Base-by-base conservation (phyloP, 2,329 filamentous ascomycete genomes). In the Talaromyces sp. region DNA sequence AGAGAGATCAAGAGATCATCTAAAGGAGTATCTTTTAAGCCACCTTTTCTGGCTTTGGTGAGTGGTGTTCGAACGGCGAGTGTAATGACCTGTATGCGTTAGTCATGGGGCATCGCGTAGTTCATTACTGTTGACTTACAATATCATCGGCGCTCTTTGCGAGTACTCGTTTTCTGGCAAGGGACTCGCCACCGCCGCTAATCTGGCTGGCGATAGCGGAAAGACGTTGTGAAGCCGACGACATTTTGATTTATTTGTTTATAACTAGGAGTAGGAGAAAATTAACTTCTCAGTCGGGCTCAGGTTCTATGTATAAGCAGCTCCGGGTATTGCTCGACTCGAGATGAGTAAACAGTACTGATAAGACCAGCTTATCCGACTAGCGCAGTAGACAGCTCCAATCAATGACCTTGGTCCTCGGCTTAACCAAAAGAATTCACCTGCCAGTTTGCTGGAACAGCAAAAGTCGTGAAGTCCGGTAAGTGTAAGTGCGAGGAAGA, bases 151-250 rank as follows among this genome's bases (percentile, higher is more conserved):
- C 70, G 62, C 75, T 77, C 67, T 78, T 77, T 2, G 72, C 67
- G 14, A 78, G 66, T 27, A 79, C 60, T 33, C 72, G 72, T 37
- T 76, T 71, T 67, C 70, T 75, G 27, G 73, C 72, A 22, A 71
- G 66, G 1, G 72, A 69, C 22, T 73, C 67, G 37, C 74, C 73
- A 27, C 73, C 67, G 47, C 74, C 74, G 37, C 72, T 69, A n/a
- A 81, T 65, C 67, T 81, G 79, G 65, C 73, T 74, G 19, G 78
- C 70, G 67, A 82, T 79, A 13, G 79, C 79, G 39, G 72, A 79
- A 62, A 77, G 69, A 24, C 79, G 75, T 68, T 77, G 75, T 56
- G 79, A 74, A 62, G 75, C 63, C 60, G 76, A 72, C 73, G 79
- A 78, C 76, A 78, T 79, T 66, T 47, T 56, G n/a, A 8, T 16